Evolutionary conservation across 163 green algal genomes (phyloP).

Genomic region (Chlamydomonas reinhardtii): DNA sequence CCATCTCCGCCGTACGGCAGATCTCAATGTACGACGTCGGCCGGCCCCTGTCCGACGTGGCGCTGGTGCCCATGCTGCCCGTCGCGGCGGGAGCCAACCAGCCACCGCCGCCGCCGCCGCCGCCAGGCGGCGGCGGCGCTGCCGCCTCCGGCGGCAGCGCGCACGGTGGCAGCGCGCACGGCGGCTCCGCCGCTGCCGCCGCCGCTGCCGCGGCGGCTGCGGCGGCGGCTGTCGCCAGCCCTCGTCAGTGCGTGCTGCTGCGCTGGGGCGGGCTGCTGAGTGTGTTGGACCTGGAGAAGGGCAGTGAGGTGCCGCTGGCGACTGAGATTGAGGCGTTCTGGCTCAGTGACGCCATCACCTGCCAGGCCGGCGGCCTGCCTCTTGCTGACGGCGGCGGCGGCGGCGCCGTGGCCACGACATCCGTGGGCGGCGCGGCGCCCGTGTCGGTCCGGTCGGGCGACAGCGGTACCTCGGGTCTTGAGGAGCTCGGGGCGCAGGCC

Average conservation of each 20-base stretch:
- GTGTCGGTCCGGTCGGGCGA: neutral
- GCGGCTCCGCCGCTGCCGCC: neutral
- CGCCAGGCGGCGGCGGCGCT: neutral
- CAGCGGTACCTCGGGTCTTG: neutral
- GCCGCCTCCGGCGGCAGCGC: constrained; percentile 36
- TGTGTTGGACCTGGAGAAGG: constrained; percentile 85
- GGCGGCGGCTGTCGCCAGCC: constrained; percentile 17
- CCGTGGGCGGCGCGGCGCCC: neutral
- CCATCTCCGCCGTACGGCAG: constrained; percentile 73
- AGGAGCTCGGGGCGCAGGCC: neutral
- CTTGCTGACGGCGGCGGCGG: neutral
- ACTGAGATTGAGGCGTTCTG: constrained; percentile 74
- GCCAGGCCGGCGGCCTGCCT: constrained; percentile 1
- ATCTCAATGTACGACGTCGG: constrained; percentile 86
- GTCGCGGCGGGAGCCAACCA: neutral
- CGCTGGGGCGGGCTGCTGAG: constrained; percentile 83
- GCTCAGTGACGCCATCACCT: constrained; percentile 63
- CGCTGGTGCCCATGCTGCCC: constrained; percentile 68
- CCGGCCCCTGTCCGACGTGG: constrained; percentile 73
- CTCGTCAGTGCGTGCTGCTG: constrained; percentile 81
- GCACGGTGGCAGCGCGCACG: neutral
- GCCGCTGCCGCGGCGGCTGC: neutral
- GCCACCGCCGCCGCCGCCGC: too few species aligned
- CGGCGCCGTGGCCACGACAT: too few species aligned
- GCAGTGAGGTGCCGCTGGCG: constrained; percentile 67